Evolutionary conservation across 257 asterid species (phyloP).

Genomic region (Solanum tarijense): DNA sequence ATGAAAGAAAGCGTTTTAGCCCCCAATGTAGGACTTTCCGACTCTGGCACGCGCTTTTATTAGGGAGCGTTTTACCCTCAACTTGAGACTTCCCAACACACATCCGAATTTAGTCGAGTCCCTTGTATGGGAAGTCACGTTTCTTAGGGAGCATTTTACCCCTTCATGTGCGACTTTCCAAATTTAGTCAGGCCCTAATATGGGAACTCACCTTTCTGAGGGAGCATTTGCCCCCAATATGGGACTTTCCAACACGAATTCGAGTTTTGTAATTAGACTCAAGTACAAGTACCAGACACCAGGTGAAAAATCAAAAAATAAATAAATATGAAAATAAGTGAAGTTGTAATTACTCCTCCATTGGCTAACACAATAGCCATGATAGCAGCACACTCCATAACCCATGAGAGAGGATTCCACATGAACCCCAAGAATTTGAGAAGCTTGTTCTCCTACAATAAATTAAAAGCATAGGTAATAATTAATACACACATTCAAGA

Average conservation of each 20-base stretch:
- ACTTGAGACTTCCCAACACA: not conserved
- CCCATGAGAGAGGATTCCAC: constrained; percentile 99
- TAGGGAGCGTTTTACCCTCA: not conserved
- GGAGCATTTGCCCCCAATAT: not conserved
- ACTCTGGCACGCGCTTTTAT: not conserved
- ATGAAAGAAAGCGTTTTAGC: not conserved
- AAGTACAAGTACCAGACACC: not conserved
- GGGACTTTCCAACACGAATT: not conserved
- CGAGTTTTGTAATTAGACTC: not conserved
- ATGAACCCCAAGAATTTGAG: constrained; percentile 80
- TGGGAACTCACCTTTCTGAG: not conserved
- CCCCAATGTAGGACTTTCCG: not conserved
- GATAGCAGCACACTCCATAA: constrained; percentile 82
- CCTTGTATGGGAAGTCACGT: not conserved
- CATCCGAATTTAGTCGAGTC: not conserved
- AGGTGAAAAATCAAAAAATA: not conserved
- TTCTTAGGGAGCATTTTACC: not conserved
- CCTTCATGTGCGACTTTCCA: not conserved
- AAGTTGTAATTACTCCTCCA: constrained; percentile 45
- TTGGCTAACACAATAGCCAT: constrained; percentile 84
- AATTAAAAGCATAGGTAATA: not conserved
- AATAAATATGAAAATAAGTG: not conserved
- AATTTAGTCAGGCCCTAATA: not conserved
- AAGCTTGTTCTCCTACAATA: constrained; percentile 38
- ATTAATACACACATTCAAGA: not conserved